Evolutionary conservation across 176 grass and related monocot genomes (phyloP), one percentile per base, ranked within the genome.

Genomic region (Rhynchospora tenuis): DNA sequence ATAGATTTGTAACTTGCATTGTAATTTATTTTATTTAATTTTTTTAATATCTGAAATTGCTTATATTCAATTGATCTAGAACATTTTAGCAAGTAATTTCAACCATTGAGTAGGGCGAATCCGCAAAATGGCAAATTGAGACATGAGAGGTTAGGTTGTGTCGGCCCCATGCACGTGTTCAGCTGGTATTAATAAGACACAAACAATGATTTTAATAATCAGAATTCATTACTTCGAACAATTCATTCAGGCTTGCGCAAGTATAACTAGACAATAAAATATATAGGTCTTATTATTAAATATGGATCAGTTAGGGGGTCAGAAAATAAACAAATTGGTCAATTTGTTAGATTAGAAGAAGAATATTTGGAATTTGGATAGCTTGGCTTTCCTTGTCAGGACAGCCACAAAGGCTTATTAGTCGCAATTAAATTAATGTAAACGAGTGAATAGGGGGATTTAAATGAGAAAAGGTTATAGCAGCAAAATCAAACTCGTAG

Each of bases 131-230:
- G 1, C 27, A 11, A 82, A 51, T 76, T 27, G 11, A 28, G 48
- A 54, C 56, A 63, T 66, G 22, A 67, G 22, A 58, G 60, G 79
- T 62, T 64, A 42, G 23, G 62, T 64, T 66, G 13, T 24, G 79
- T 64, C 22, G 80, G 61, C 22, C 80, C 80, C 80, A 67, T 64
- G 60, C 80, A 82, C 80, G 80, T 82, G 80, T 47, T 51, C 7
- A 66, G 38, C 20, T 10, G 77, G 24, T 66, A 66, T 82, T 73
- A 59, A 84, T 73, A 84, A 68, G 5, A 20, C 26, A 81, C 54
- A 64, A 7, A 22, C 3, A 74, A 44, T 26, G 11, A 45, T 73
- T 20, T 46, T 59, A 73, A 55, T 59, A 70, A 46, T 84, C 80
- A 82, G 6, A 82, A 62, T 29, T 60, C 29, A 48, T 15, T 29